Evolutionary conservation across 495 filamentous ascomycete species (phyloP), one percentile per base, ranked within the genome.

Genomic region (Annulohypoxylon moriforme): DNA sequence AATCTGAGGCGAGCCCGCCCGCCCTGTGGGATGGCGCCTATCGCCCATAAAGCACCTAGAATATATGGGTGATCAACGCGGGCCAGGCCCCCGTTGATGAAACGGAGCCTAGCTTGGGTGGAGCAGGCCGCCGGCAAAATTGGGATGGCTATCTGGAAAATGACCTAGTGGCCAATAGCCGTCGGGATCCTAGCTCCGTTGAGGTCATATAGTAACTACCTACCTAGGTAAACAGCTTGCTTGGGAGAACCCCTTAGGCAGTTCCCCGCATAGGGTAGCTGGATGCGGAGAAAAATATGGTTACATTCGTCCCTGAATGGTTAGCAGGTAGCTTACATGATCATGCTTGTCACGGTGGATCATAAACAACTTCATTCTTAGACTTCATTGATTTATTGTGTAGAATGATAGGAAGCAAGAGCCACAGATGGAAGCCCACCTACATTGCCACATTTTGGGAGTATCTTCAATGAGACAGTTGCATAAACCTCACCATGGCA

Each of bases 91-190:
- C 42, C 69, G 62, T 71, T 67, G 53, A 74, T 63, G 60, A 56
- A 56, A 68, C 64, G 67, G 67, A 68, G 38, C 68, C 38, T 72
- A 56, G 29, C 50, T 56, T 56, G 16, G 9, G 62, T 74, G 71
- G 71, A 70, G 71, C 34, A n/a, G 50, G 50, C 56, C 24, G 34
- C 63, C 70, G 72, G 75, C 62, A 72, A 75, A 76, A 75, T 72
- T 33, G 42, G 66, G 58, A 67, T 42, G 25, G 29, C 42, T 47
- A 72, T 76, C 71, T 75, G 74, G 74, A 72, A 76, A 76, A 76
- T 72, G 58, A 25, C 33, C 10, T 55, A 6, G 29, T 55, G 68
- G 47, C 63, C 71, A 67, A 74, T 70, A 74, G 61, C 71, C 67
- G 71, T 16, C 71, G 65, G 71, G 67, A 63, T 53, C 52, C 40